phyloP scores from a whole-genome alignment of 768 basidiomycete genomes.

The Lactarius hatsudake region DNA sequence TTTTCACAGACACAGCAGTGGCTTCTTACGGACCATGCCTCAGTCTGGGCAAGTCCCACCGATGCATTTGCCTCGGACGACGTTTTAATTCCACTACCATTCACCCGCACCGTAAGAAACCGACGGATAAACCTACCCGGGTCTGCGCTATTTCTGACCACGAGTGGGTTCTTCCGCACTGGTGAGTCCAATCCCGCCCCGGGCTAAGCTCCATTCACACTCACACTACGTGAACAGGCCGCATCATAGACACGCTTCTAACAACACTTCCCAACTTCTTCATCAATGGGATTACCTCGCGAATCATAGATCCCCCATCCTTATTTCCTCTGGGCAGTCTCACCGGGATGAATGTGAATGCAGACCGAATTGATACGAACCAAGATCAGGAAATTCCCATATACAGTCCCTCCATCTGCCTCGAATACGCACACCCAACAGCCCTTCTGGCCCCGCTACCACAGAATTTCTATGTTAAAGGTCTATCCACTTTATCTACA shows the following conservation, averaged over 20 bases:
- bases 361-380: constrained; percentile 33
- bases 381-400: constrained; percentile 43
- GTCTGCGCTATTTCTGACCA: constrained; percentile 50
- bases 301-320: constrained; percentile 35
- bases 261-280: constrained; percentile 75
- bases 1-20: not conserved
- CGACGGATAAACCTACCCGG: not conserved
- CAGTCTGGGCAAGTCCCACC: not conserved
- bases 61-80: not conserved
- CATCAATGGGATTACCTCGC: constrained; percentile 57
- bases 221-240: constrained; percentile 43
- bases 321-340: constrained; percentile 24
- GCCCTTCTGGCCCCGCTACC: constrained; percentile 69
- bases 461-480: constrained; percentile 66
- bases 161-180: constrained; percentile 79
- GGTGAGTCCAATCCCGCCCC: constrained; percentile 40
- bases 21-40: not conserved
- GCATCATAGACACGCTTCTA: constrained; percentile 65
- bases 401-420: constrained; percentile 61
- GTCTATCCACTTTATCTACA: constrained; percentile 36
- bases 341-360: constrained; percentile 32
- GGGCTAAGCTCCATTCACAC: not conserved
- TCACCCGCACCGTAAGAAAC: not conserved
- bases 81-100: not conserved
- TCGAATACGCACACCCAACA: constrained; percentile 67